Conservation (phyloP, 1,139 yeast species). For the Hansenula lynferdii region DNA sequence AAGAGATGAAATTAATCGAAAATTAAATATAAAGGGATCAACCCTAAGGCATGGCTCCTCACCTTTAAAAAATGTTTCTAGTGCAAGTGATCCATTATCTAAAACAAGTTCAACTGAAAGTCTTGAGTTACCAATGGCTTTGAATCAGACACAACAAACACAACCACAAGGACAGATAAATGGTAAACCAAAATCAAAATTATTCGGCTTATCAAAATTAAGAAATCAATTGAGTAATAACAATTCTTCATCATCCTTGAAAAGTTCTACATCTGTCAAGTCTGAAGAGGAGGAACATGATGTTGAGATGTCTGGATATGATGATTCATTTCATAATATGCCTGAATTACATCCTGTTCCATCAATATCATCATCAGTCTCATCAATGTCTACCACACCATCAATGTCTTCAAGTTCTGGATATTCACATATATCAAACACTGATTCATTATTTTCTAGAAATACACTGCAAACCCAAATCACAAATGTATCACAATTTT, state of each 20-base stretch:
- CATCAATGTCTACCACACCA: slow-evolving; percentile 7
- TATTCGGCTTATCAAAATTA: slow-evolving; percentile 9
- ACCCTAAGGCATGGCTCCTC: slow-evolving; percentile 22
- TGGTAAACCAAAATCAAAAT: slow-evolving; percentile 10
- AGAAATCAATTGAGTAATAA: not conserved
- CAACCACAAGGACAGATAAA: too few species aligned
- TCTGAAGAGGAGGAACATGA: slow-evolving; percentile 5
- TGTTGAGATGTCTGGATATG: slow-evolving; percentile 11
- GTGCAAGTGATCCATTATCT: slow-evolving; percentile 18
- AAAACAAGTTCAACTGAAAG: slow-evolving; percentile 19
- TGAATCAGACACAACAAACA: not conserved
- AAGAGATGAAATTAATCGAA: slow-evolving; percentile 32
- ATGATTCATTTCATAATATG: too few species aligned
- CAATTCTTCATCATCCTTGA: slow-evolving; percentile 1
- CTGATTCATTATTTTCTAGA: slow-evolving; percentile 1
- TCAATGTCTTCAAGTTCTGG: too few species aligned
- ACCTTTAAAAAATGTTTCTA: slow-evolving; percentile 20
- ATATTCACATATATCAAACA: too few species aligned
- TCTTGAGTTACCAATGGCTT: slow-evolving; percentile 10
- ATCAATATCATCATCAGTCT: slow-evolving; percentile 15
- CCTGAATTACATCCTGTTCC: slow-evolving; percentile 20
- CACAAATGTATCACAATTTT: slow-evolving; percentile 14
- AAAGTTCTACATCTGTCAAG: too few species aligned
- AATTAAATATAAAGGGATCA: slow-evolving; percentile 20
- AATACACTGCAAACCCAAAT: slow-evolving; percentile 5